phyloP scores from a whole-genome alignment of 2,329 filamentous ascomycete species.

The Chaetomiaceae sp. region DNA sequence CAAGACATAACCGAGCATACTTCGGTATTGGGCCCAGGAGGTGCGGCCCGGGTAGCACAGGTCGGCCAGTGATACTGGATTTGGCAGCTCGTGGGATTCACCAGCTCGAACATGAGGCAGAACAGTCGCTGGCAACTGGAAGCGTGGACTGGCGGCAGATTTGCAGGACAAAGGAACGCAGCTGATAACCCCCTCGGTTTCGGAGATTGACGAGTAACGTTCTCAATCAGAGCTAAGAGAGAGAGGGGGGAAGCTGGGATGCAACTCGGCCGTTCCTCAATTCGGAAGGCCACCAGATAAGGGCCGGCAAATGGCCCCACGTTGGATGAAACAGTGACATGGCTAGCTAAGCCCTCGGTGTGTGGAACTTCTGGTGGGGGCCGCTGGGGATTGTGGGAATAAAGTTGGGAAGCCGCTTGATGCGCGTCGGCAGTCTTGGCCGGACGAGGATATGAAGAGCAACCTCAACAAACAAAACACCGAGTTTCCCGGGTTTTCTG shows the following conservation, averaged over 20 bases:
- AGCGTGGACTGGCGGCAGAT: no score
- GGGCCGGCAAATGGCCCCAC: conserved; percentile 16
- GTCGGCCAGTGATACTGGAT: conserved; percentile 8
- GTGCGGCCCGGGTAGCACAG: background rate
- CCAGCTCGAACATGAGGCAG: background rate
- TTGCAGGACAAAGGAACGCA: background rate
- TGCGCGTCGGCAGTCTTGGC: background rate
- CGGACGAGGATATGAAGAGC: background rate
- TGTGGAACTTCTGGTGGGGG: no score
- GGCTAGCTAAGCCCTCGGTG: background rate
- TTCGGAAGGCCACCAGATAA: conserved; percentile 23
- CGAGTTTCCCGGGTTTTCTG: background rate
- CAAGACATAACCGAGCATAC: background rate
- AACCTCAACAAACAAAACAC: background rate
- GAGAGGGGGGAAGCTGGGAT: background rate
- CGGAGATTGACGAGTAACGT: conserved; percentile 2
- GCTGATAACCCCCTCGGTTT: background rate
- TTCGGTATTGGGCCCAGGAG: background rate
- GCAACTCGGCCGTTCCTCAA: conserved; percentile 15
- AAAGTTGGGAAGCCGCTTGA: no score
- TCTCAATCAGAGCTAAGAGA: background rate
- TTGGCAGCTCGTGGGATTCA: conserved; percentile 7
- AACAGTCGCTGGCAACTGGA: background rate
- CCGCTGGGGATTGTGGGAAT: no score
- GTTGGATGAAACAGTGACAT: conserved; percentile 11